Conservation (phyloP, 2,329 filamentous ascomycete genomes). For the Trichoderma citrinoviride region DNA sequence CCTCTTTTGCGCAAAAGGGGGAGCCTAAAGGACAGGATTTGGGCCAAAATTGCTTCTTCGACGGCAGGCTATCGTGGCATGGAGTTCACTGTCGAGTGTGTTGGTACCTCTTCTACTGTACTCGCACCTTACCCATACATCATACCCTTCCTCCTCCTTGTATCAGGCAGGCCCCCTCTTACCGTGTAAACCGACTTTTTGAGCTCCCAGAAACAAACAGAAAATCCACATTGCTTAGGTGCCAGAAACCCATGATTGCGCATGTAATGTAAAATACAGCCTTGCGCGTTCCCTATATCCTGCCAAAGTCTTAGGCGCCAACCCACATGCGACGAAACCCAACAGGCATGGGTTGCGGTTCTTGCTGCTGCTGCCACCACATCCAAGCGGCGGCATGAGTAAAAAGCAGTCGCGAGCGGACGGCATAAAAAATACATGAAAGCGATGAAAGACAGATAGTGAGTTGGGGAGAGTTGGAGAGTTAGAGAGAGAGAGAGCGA, state of each 20-base stretch:
- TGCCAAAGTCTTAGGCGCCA: conserved; percentile 13
- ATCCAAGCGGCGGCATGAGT: background rate
- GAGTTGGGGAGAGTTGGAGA: background rate
- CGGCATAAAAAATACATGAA: background rate
- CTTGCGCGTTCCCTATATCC: conserved; percentile 15
- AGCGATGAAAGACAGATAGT: background rate
- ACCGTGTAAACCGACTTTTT: conserved; percentile 21
- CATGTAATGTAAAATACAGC: conserved; percentile 4
- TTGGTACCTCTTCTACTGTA: conserved; percentile 21
- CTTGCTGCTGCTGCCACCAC: conserved; percentile 2
- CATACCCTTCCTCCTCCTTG: background rate
- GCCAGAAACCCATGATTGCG: conserved; percentile 10
- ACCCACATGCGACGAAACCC: conserved; percentile 1
- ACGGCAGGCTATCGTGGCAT: background rate
- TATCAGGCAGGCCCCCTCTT: background rate
- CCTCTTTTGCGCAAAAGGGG: background rate
- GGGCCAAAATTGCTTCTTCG: background rate
- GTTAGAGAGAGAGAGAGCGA: background rate
- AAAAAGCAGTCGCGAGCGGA: conserved; percentile 6
- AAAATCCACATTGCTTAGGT: background rate
- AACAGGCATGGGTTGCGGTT: background rate
- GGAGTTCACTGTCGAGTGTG: conserved; percentile 4
- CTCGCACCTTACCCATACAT: too few species aligned
- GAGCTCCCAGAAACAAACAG: conserved; percentile 1
- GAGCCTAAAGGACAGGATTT: too few species aligned